Percentiles rank a stretch among this genome's conserved stretches.
Evolutionary conservation across 257 asterid species (phyloP).

Genomic region (Gynochthodes officinalis): DNA sequence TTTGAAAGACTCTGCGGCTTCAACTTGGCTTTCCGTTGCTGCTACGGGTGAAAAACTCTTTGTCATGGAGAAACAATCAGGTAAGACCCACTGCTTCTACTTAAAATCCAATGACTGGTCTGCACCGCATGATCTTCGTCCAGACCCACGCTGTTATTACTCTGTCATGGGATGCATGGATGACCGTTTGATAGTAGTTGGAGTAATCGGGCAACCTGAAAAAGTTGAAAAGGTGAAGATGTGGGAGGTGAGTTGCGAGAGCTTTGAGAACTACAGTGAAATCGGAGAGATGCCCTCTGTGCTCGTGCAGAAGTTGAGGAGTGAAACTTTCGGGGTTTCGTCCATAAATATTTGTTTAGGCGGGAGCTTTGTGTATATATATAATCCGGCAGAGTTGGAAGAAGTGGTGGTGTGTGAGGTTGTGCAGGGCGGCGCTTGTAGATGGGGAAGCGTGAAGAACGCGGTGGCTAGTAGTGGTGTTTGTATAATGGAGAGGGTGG

Average conservation of each 20-base stretch:
- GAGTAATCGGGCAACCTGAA: slow-evolving; percentile 26
- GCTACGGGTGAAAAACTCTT: slow-evolving; percentile 39
- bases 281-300: slow-evolving; percentile 59
- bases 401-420: slow-evolving; percentile 67
- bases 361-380: slow-evolving; percentile 42
- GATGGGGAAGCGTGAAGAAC: slow-evolving; percentile 62
- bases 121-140: slow-evolving; percentile 24
- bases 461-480: slow-evolving; percentile 36
- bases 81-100: slow-evolving; percentile 49
- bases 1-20: slow-evolving; percentile 45
- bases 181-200: slow-evolving; percentile 38
- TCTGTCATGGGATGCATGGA: slow-evolving; percentile 39
- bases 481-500: slow-evolving; percentile 30
- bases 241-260: slow-evolving; percentile 35
- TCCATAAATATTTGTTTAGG: slow-evolving; percentile 35
- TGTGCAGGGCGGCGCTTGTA: slow-evolving; percentile 28
- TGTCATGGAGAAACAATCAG: slow-evolving; percentile 51
- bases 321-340: slow-evolving; percentile 32
- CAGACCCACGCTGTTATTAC: slow-evolving; percentile 33
- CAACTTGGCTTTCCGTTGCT: slow-evolving; percentile 52
- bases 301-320: slow-evolving; percentile 33
- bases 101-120: slow-evolving; percentile 51
- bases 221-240: slow-evolving; percentile 39
- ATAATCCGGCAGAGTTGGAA: slow-evolving; percentile 37
- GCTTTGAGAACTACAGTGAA: slow-evolving; percentile 28